Evolutionary conservation across 441 rosid genomes (phyloP).

Genomic region (Hypseocharis bilobata): DNA sequence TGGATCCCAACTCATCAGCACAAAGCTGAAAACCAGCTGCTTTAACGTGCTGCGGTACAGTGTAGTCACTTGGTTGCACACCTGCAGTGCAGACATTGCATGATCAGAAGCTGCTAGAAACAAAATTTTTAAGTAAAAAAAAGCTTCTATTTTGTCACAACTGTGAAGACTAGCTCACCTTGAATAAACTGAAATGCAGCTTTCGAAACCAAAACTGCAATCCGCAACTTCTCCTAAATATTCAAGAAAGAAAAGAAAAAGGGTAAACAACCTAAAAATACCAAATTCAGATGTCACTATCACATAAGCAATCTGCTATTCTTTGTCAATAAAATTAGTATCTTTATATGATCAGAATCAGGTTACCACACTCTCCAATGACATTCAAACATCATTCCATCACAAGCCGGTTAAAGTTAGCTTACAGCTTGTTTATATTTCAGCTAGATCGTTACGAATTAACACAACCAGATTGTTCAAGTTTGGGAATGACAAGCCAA

Average conservation of each 20-base stretch:
- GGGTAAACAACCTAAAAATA: too few relatives aligned
- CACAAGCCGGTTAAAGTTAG: too few relatives aligned
- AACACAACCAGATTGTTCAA: neutral
- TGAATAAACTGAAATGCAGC: conserved; percentile 74
- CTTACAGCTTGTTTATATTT: neutral
- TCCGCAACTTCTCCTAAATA: conserved; percentile 62
- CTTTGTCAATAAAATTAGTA: too few relatives aligned
- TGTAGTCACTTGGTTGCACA: neutral
- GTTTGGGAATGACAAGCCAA: neutral
- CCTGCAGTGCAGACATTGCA: neutral
- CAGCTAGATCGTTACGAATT: neutral
- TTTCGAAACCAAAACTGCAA: conserved; percentile 80
- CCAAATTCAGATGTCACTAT: too few relatives aligned
- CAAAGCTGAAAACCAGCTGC: neutral
- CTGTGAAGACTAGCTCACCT: conserved; percentile 34
- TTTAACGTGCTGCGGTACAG: neutral
- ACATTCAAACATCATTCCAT: too few relatives aligned
- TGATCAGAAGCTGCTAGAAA: neutral
- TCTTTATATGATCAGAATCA: too few relatives aligned
- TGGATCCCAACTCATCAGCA: neutral
- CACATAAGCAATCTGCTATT: too few relatives aligned
- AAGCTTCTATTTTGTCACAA: neutral
- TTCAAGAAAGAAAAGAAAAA: conserved; percentile 7
- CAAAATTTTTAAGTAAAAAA: neutral
- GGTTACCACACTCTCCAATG: too few relatives aligned